Evolutionary conservation across 2,329 filamentous ascomycete genomes (phyloP).

Genomic region (Fusarium beomiforme): DNA sequence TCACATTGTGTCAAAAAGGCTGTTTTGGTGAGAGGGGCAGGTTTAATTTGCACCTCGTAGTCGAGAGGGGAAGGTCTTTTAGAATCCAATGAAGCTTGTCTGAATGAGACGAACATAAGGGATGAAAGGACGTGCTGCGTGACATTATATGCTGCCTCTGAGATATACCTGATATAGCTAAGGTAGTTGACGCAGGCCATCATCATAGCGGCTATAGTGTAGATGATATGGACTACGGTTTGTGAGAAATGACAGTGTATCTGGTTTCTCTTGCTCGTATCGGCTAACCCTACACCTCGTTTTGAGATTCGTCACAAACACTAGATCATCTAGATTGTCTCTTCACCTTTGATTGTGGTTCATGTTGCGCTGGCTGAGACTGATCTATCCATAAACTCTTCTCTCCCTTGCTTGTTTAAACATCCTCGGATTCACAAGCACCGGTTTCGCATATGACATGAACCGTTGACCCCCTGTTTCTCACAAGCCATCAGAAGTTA

Average conservation of each 20-base stretch:
- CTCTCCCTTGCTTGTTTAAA: constrained; percentile 15
- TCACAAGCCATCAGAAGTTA: not conserved
- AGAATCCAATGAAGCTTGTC: constrained; percentile 12
- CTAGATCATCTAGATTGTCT: constrained; percentile 1
- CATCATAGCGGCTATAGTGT: constrained; percentile 9
- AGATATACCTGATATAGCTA: not conserved
- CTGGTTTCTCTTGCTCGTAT: constrained; percentile 6
- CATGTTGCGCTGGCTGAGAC: not conserved
- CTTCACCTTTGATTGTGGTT: not conserved
- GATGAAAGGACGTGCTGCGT: constrained; percentile 10
- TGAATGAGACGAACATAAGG: constrained; percentile 26
- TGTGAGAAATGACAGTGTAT: constrained; percentile 20
- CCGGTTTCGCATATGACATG: constrained; percentile 14
- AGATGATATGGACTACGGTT: constrained; percentile 1
- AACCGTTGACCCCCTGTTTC: constrained; percentile 12
- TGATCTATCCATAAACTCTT: constrained; percentile 1
- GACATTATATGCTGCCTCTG: constrained; percentile 7
- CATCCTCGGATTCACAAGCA: constrained; percentile 27
- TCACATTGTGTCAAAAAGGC: constrained; percentile 14
- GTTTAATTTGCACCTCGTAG: constrained; percentile 33
- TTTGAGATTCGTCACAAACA: constrained; percentile 27
- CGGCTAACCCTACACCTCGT: constrained; percentile 2
- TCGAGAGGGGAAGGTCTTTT: constrained; percentile 21
- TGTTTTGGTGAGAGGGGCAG: constrained; percentile 25
- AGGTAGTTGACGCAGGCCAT: not conserved